Evolutionary conservation across 768 basidiomycete species (phyloP).

Genomic region (Tephrocybe sp.): DNA sequence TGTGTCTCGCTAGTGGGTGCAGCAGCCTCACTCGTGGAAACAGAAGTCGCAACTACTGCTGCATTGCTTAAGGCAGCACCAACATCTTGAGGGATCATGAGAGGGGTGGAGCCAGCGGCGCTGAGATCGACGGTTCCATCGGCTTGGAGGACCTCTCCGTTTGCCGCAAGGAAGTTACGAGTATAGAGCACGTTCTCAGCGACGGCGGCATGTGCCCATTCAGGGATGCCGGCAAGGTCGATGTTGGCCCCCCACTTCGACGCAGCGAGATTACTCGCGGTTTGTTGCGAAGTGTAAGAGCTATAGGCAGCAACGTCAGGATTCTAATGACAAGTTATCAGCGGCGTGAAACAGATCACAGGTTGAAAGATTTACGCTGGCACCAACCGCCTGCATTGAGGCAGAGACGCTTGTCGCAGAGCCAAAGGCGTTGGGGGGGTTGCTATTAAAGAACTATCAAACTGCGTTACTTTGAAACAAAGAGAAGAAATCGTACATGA

Average conservation of each 20-base stretch:
- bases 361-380: conserved; percentile 34
- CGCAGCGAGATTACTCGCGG: conserved; percentile 45
- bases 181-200: conserved; percentile 60
- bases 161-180: conserved; percentile 42
- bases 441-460: conserved; percentile 27
- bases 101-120: conserved; percentile 37
- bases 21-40: conserved; percentile 24
- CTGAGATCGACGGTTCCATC: conserved; percentile 53
- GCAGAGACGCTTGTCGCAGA: conserved; percentile 44
- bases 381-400: conserved; percentile 48
- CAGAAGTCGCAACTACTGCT: conserved; percentile 19
- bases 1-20: conserved; percentile 18
- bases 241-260: conserved; percentile 62
- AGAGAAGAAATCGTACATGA: conserved; percentile 43
- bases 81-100: conserved; percentile 63
- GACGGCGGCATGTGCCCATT: conserved; percentile 45
- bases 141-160: conserved; percentile 46
- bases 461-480: not conserved
- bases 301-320: conserved; percentile 56
- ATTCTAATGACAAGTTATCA: conserved; percentile 31
- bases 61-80: conserved; percentile 40
- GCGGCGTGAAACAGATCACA: no score
- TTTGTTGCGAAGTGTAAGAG: conserved; percentile 46
- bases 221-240: conserved; percentile 52
- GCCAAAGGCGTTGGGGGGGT: conserved; percentile 51